A percentile compares a stretch with the other conserved stretches of the same genome.
phyloP scores from a whole-genome alignment of 495 filamentous ascomycete genomes.

The Penicillium canescens region DNA sequence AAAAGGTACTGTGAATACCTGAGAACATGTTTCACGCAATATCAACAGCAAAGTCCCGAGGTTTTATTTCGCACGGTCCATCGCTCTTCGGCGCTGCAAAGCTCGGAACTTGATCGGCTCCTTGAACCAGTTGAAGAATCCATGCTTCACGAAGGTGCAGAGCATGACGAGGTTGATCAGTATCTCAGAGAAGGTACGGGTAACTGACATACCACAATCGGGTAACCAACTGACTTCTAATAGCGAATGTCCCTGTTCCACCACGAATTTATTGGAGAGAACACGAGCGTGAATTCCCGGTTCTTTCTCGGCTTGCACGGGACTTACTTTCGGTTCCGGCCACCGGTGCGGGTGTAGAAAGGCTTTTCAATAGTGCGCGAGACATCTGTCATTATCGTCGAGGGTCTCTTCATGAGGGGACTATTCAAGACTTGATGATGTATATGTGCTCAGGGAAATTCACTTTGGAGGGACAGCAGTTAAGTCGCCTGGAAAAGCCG shows the following conservation, averaged over 20 bases:
- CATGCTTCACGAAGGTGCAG: not conserved
- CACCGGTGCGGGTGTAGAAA: constrained; percentile 2
- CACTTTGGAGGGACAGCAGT: constrained; percentile 6
- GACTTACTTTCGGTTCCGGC: constrained; percentile 2
- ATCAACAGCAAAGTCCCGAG: constrained; percentile 2
- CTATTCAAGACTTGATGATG: constrained; percentile 13
- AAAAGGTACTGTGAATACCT: constrained; percentile 5
- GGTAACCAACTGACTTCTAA: not conserved
- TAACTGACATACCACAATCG: not conserved
- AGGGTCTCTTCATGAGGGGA: constrained; percentile 5
- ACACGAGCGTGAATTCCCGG: not conserved
- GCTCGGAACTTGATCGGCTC: not conserved
- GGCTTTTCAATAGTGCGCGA: constrained; percentile 8
- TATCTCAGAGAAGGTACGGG: constrained; percentile 1
- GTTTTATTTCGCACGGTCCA: not conserved
- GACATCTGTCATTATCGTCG: constrained; percentile 7
- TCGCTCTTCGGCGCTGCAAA: not conserved
- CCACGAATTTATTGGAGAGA: not conserved
- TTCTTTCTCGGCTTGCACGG: not conserved
- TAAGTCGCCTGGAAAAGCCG: constrained; percentile 2
- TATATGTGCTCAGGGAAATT: constrained; percentile 7
- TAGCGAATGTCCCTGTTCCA: not conserved
- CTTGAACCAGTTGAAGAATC: not conserved
- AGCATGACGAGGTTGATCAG: not conserved
- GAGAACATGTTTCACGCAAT: constrained; percentile 1